phyloP scores from a whole-genome alignment of 192 early-diverging fungal genomes.

The Phycomyces nitens region DNA sequence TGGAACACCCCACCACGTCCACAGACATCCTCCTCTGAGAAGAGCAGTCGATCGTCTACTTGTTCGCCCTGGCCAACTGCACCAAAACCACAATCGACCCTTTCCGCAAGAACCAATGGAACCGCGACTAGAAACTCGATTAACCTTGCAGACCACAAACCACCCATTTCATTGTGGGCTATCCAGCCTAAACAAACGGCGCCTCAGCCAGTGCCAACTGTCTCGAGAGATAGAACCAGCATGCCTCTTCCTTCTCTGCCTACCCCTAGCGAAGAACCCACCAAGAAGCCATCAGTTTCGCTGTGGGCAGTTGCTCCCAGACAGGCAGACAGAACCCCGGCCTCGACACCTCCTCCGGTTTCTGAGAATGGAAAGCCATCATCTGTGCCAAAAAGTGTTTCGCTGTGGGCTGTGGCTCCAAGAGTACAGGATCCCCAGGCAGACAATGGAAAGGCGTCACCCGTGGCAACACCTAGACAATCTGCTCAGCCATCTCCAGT shows the following conservation, averaged over 20 bases:
- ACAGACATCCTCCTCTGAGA: neutral
- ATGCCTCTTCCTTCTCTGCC: neutral
- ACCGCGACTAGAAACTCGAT: neutral
- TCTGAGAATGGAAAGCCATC: neutral
- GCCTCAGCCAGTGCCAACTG: neutral
- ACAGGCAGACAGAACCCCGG: neutral
- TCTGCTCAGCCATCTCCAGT: constrained; percentile 1
- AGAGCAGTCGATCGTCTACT: neutral
- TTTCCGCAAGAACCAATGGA: neutral
- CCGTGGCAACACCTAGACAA: constrained; percentile 1
- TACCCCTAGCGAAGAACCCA: neutral
- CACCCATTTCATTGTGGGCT: constrained; percentile 4
- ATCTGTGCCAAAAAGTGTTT: neutral
- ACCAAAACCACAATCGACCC: neutral
- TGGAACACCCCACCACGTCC: neutral
- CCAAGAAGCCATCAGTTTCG: neutral
- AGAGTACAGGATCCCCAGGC: neutral
- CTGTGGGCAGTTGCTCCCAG: constrained; percentile 18
- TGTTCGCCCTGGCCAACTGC: neutral
- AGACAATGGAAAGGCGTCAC: neutral
- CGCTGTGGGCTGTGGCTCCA: constrained; percentile 15
- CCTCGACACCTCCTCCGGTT: neutral
- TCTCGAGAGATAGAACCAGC: neutral
- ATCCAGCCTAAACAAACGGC: neutral
- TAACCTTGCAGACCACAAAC: neutral